Evolutionary conservation across 139 green algal genomes (phyloP), one percentile per base, ranked within the genome.

Genomic region (Chlamydomonas asymmetrica): DNA sequence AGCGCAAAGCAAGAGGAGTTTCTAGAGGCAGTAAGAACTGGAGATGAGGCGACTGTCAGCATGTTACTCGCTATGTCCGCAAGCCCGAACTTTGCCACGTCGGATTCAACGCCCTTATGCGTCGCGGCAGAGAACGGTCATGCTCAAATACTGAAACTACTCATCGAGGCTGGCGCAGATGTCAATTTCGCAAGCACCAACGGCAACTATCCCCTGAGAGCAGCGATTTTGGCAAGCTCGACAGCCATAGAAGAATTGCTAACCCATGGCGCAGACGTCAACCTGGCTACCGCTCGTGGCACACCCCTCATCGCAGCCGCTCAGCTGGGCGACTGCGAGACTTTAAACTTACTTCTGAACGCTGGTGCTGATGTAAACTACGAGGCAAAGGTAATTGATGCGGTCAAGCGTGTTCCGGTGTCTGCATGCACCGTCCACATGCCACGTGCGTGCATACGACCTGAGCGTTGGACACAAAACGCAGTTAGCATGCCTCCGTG

Each of bases 261-360:
- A 25, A 52, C 10, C 45, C 45, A 10, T 5, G 59, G 59, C 8
- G 71, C 71, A 0, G 60, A 69, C 27, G 59, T 70, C 31, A 77
- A 77, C 38, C 59, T 70, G 25, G n/a, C 27, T 39, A 75, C 54
- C 27, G 1, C 70, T 3, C 70, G 70, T 9, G 70, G 70, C 56
- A 68, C 70, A 0, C 39, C 70, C 8, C 56, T 76, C 9, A 76
- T 76, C 56, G 70, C 70, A n/a, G 70, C 70, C 5, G 70, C 70
- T 0, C 22, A 39, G 10, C 23, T 57, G 0, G 70, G 70, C 20
- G 70, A 76, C 57, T 76, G 70, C 70, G 70, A 76, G 40, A 66
- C 70, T 3, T 20, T 76, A 7, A 54, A 20, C 9, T 20, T 76
- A 31, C 70, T 76, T 0, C 70, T 76, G 3, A 57, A 76, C 40